Conservation (phyloP, 805 yeast species). For the Dipodascopsis uninucleata region DNA sequence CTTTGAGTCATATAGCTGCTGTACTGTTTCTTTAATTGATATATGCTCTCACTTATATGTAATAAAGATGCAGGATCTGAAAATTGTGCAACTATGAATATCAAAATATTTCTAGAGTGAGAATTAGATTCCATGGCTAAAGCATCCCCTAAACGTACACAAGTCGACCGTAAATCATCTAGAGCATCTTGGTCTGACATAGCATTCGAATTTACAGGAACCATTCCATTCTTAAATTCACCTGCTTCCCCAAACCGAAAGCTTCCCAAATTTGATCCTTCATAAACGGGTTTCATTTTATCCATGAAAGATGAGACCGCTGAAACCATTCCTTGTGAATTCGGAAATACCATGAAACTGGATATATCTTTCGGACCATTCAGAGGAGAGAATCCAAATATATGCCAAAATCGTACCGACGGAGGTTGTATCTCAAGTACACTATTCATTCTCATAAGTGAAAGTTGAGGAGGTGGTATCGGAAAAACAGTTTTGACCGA, state of each 20-base stretch:
- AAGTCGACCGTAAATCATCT: constrained; percentile 13
- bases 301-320: constrained; percentile 31
- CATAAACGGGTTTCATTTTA: constrained; percentile 35
- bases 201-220: constrained; percentile 14
- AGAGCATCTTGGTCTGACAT: constrained; percentile 13
- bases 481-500: constrained; percentile 8
- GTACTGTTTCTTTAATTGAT: constrained; percentile 19
- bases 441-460: constrained; percentile 32
- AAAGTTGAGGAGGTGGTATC: constrained; percentile 34
- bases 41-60: constrained; percentile 21
- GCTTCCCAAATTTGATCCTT: constrained; percentile 37
- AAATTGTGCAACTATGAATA: constrained; percentile 19
- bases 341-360: constrained; percentile 33
- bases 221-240: constrained; percentile 18
- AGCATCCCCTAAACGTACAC: constrained; percentile 10
- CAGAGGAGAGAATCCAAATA: constrained; percentile 38
- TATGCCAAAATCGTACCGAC: constrained; percentile 41
- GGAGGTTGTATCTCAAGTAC: constrained; percentile 38
- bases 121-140: constrained; percentile 1
- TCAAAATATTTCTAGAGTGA: constrained; percentile 8
- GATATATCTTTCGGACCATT: constrained; percentile 33
- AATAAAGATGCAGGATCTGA: constrained; percentile 23
- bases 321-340: constrained; percentile 28
- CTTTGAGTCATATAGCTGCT: constrained; percentile 5
- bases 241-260: constrained; percentile 22